Base-by-base conservation (phyloP, 192 early-diverging fungal genomes). In the Backusella liffmaniae region DNA sequence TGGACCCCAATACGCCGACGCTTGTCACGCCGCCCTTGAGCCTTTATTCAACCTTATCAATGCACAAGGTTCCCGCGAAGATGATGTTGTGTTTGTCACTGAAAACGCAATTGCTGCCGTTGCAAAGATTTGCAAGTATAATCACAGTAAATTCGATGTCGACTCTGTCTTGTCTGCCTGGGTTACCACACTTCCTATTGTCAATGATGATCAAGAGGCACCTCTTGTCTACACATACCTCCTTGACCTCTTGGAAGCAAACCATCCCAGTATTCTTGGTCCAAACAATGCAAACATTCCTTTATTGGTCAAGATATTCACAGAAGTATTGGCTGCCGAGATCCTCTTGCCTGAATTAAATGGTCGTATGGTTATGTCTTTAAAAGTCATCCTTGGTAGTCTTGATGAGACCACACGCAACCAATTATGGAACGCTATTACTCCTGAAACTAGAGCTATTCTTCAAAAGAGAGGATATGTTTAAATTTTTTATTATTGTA, bases 41-140 rank as follows among this genome's bases (percentile, higher is more conserved):
- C 87, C 84, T n/a, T 84, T 98, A 65, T 90, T 98, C 73, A 88
- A 86, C 56, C 77, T 90, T 23, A 88, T 96, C 75, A 87, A 91
- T 72, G 82, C 80, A 5, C 79, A 88, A 16, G 88, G 88, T 35
- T 82, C 96, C 8, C 88, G 94, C 21, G 82, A 82, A 26, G 81
- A 88, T 6, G 95, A 94, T 34, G 96, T 94, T 73, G 77, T 96
- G 10, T 89, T 91, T 79, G 96, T 94, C 6, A 97, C 95, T 0
- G 98, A 99, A 83, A 99, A 99, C 76, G 92, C 92, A 16, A 87
- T 98, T 18, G 88, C 95, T n/a, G 96, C 97, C 5, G 79, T 99
- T 44, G 93, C 93, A 72, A 99, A 98, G 86, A 94, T 97, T 66
- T 86, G 91, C 76, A 88, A 91, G 59, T 93, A 86, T 76, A 90